Percentiles rank a stretch among this genome's conserved stretches.
These are phyloP conservation scores for Gnomoniopsis sp. DNA, from an alignment of 2,329 filamentous ascomycete species.

Conservation along the genomic window DNA sequence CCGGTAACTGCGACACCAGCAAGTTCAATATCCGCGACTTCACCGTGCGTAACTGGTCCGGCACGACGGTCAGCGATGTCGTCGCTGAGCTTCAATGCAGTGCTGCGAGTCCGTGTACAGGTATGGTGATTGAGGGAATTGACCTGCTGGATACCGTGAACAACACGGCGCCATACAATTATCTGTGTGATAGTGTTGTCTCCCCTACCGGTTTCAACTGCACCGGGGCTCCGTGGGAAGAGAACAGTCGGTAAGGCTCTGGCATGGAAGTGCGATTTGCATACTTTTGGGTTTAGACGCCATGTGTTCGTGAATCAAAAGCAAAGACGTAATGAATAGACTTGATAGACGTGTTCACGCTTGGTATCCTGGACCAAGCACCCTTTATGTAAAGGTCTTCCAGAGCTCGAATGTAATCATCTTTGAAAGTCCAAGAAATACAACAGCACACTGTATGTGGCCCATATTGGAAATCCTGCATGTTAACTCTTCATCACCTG, in stretches of 20 bases:
- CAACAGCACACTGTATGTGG: too few species aligned
- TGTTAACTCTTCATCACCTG: neutral
- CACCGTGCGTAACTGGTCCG: constrained; percentile 14
- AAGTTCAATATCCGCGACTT: constrained; percentile 21
- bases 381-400: too few species aligned
- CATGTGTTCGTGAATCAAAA: too few species aligned
- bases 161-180: constrained; percentile 9
- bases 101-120: constrained; percentile 17
- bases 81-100: constrained; percentile 17
- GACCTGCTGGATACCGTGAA: constrained; percentile 13
- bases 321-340: too few species aligned
- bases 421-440: too few species aligned
- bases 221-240: constrained; percentile 15
- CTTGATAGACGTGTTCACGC: too few species aligned
- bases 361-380: too few species aligned
- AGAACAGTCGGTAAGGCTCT: constrained; percentile 2
- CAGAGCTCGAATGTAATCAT: too few species aligned
- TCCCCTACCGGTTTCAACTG: constrained; percentile 14
- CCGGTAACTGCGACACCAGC: constrained; percentile 21
- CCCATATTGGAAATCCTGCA: too few species aligned
- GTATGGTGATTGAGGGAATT: constrained; percentile 4
- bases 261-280: neutral
- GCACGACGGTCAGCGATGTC: constrained; percentile 17
- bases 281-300: too few species aligned
- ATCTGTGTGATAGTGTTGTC: constrained; percentile 16